phyloP scores from a whole-genome alignment of 352 stramenopile genomes.

The Globisporangium spiculum region DNA sequence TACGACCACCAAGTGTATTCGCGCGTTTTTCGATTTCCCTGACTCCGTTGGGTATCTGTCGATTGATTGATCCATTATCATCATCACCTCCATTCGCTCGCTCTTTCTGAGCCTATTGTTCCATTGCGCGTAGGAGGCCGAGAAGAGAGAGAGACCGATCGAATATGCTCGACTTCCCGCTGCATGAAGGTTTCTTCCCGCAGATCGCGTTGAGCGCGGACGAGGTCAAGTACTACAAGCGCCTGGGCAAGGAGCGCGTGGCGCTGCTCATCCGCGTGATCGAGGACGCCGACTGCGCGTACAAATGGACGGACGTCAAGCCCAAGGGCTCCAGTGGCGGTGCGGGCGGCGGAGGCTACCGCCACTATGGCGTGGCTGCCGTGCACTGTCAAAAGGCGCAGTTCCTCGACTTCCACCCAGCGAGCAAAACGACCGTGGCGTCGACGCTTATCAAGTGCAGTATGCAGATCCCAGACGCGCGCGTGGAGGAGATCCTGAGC shows the following conservation, averaged over 20 bases:
- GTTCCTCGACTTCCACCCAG: constrained; percentile 66
- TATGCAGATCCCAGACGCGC: constrained; percentile 45
- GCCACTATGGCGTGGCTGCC: not conserved
- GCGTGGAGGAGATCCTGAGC: constrained; percentile 52
- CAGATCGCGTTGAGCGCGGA: constrained; percentile 70
- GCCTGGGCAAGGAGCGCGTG: constrained; percentile 65
- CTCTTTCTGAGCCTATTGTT: constrained; percentile 10
- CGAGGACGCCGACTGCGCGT: constrained; percentile 69
- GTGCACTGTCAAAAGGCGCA: constrained; percentile 45
- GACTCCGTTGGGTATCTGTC: not conserved
- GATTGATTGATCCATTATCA: not conserved
- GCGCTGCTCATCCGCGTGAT: constrained; percentile 61
- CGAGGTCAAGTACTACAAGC: constrained; percentile 72
- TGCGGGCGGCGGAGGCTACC: constrained; percentile 7
- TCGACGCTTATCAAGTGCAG: constrained; percentile 68
- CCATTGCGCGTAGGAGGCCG: not conserved
- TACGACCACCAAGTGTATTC: not conserved
- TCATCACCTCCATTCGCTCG: not conserved
- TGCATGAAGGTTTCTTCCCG: constrained; percentile 75
- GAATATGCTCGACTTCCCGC: constrained; percentile 43
- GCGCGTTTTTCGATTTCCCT: constrained; percentile 1
- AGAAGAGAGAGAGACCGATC: not conserved
- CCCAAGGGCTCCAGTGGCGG: constrained; percentile 3
- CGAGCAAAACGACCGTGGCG: constrained; percentile 49
- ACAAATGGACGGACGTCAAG: constrained; percentile 47